Evolutionary conservation across 495 filamentous ascomycete genomes (phyloP).

Genomic region (Penicillium samsonianum): DNA sequence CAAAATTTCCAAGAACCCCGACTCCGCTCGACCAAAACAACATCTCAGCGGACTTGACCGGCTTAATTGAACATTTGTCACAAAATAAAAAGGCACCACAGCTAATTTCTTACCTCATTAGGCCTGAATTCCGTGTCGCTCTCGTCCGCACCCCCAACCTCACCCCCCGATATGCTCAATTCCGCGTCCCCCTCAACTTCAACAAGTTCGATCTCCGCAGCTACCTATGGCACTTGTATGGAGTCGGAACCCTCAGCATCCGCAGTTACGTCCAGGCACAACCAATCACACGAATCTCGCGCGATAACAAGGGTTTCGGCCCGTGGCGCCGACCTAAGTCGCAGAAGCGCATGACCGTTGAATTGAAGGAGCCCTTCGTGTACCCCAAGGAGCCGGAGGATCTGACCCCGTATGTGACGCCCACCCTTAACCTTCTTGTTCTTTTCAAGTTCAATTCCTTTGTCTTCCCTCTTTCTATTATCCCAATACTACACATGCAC

Average conservation of each 20-base stretch:
- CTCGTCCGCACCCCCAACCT: conserved; percentile 71
- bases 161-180: conserved; percentile 75
- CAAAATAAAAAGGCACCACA: neutral
- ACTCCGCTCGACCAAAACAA: conserved; percentile 13
- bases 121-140: conserved; percentile 75
- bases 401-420: conserved; percentile 51
- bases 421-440: neutral
- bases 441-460: conserved; percentile 2
- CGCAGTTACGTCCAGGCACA: conserved; percentile 77
- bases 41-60: neutral
- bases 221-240: conserved; percentile 79
- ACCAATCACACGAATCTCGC: conserved; percentile 49
- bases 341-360: conserved; percentile 88
- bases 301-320: conserved; percentile 43
- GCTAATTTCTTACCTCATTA: conserved; percentile 33
- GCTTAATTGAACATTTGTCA: neutral
- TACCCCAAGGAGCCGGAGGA: conserved; percentile 71
- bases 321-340: conserved; percentile 59
- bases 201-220: conserved; percentile 91
- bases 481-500: neutral
- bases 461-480: neutral
- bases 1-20: conserved; percentile 6
- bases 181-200: conserved; percentile 82
- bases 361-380: conserved; percentile 79
- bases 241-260: conserved; percentile 63